Conservation (phyloP, 495 filamentous ascomycete genomes). For the Penicillium fimorum region DNA sequence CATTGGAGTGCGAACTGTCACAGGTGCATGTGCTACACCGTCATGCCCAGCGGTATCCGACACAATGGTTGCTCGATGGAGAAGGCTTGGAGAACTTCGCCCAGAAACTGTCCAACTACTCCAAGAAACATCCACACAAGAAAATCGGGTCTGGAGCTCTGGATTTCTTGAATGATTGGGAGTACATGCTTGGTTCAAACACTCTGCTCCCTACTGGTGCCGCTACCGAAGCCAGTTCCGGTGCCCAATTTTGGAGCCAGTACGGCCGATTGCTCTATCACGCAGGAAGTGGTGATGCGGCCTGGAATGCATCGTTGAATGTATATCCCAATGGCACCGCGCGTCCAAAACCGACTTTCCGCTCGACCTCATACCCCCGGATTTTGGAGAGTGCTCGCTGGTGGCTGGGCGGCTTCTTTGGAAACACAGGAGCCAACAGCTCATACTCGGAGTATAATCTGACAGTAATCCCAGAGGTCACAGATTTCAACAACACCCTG, state of each 20-base stretch:
- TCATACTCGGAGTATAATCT: conserved; percentile 41
- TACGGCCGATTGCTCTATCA: conserved; percentile 53
- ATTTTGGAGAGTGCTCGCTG: conserved; percentile 49
- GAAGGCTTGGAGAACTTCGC: conserved; percentile 46
- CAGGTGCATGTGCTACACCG: conserved; percentile 52
- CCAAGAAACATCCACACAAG: conserved; percentile 29
- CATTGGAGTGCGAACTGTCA: conserved; percentile 51
- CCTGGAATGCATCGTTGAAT: conserved; percentile 44
- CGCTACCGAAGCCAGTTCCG: conserved; percentile 48
- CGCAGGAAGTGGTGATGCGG: conserved; percentile 37
- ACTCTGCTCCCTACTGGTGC: conserved; percentile 49
- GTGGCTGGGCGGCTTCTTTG: conserved; percentile 41
- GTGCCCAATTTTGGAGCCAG: conserved; percentile 51
- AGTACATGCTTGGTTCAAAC: conserved; percentile 44
- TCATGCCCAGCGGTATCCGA: conserved; percentile 54
- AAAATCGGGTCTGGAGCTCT: conserved; percentile 45
- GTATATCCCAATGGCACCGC: conserved; percentile 46
- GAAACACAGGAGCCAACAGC: conserved; percentile 35
- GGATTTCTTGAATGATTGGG: conserved; percentile 50
- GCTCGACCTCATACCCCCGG: conserved; percentile 49
- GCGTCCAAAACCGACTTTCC: conserved; percentile 45
- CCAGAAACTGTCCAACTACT: conserved; percentile 46
- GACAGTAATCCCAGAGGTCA: conserved; percentile 47
- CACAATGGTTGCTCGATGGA: conserved; percentile 38
- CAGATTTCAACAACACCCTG: conserved; percentile 50